Conservation (phyloP, 176 grass and related monocot species). For the Elymus sibiricus region DNA sequence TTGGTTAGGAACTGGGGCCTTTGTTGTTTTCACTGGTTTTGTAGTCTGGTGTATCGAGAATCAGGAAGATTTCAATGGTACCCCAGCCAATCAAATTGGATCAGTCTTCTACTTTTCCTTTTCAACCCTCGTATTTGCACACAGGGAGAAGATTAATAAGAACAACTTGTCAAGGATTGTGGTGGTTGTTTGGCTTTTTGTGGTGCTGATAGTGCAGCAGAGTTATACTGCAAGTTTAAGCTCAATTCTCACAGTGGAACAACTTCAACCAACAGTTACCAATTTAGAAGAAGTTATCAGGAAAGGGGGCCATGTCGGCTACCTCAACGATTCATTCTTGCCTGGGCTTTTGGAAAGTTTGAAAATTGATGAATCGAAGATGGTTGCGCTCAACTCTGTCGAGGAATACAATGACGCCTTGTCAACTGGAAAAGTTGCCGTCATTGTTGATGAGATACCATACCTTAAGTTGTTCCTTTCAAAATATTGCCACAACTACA, state of each 20-base stretch:
- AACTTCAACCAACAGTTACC: conserved; percentile 69
- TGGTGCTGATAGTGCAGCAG: conserved; percentile 79
- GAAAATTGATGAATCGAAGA: conserved; percentile 49
- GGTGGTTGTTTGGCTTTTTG: conserved; percentile 69
- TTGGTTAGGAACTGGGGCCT: conserved; percentile 58
- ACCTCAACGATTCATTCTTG: conserved; percentile 72
- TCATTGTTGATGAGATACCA: conserved; percentile 86
- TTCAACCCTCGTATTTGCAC: conserved; percentile 77
- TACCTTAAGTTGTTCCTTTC: conserved; percentile 80
- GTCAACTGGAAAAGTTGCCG: conserved; percentile 56
- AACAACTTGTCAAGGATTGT: conserved; percentile 63
- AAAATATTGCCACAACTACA: conserved; percentile 56
- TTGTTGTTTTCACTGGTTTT: conserved; percentile 66
- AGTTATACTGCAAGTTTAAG: conserved; percentile 89
- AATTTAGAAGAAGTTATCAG: conserved; percentile 60
- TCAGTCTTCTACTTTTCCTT: conserved; percentile 66
- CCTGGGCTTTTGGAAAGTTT: conserved; percentile 51
- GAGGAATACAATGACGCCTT: conserved; percentile 57
- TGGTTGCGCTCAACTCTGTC: conserved; percentile 44
- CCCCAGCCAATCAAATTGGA: conserved; percentile 45
- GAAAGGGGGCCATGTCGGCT: conserved; percentile 51
- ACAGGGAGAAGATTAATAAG: conserved; percentile 51
- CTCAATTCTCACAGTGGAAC: conserved; percentile 79
- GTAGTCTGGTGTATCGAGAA: conserved; percentile 80
- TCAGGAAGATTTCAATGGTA: conserved; percentile 57